Conservation (phyloP, 169 alveolate genomes). For the Neospora caninum region DNA sequence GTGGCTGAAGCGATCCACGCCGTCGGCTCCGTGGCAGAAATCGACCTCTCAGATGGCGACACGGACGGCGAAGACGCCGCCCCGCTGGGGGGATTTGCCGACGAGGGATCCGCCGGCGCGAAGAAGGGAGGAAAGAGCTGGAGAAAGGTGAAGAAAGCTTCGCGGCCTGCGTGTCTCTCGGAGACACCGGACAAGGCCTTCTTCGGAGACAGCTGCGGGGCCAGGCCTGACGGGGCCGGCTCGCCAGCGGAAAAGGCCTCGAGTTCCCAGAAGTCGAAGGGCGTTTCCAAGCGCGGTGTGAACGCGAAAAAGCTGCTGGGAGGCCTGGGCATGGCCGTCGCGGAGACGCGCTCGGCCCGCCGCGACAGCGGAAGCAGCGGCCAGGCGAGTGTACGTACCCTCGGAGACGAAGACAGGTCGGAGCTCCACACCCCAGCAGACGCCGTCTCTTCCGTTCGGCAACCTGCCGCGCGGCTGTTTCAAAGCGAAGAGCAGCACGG, state of each 20-base stretch:
- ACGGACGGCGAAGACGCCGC: conserved; percentile 14
- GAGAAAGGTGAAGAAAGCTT: background rate
- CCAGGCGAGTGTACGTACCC: conserved; percentile 1
- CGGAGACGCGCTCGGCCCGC: background rate
- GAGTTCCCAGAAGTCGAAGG: background rate
- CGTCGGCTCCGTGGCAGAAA: conserved; percentile 49
- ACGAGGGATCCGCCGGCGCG: background rate
- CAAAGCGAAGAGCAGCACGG: background rate
- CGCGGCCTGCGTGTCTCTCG: background rate
- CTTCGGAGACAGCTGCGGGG: background rate
- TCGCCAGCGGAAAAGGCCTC: background rate
- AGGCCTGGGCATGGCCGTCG: background rate
- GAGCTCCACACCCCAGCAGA: background rate
- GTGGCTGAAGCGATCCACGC: conserved; percentile 6
- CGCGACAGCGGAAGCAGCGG: background rate
- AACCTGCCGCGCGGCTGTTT: background rate
- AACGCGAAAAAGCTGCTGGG: background rate
- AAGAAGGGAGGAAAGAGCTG: background rate
- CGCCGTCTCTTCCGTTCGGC: background rate
- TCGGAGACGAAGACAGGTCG: background rate
- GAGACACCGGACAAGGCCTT: background rate
- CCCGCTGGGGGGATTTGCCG: background rate
- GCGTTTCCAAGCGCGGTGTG: background rate
- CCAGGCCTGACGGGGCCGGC: background rate
- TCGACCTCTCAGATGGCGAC: background rate